These are phyloP conservation scores for Aspergillus spinulosporus DNA, from an alignment of 2,329 filamentous ascomycete genomes.

Conservation along the genomic window DNA sequence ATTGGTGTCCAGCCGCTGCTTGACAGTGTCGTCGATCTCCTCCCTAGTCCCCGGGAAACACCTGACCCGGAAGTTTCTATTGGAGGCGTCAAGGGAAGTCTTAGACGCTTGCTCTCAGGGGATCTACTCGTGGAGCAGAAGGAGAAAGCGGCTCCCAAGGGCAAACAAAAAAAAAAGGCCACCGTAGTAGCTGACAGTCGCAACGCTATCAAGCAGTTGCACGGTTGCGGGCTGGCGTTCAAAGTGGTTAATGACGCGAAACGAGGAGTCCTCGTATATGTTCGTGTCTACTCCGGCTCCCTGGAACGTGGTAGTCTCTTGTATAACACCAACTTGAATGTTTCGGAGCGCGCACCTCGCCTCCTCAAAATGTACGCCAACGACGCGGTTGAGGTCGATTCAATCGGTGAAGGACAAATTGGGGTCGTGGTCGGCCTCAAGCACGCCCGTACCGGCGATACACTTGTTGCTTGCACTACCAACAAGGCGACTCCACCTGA, in stretches of 20 bases:
- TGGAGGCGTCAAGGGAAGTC: constrained; percentile 56
- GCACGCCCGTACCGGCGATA: constrained; percentile 87
- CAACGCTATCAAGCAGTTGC: constrained; percentile 58
- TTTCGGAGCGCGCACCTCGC: constrained; percentile 76
- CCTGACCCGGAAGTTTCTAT: constrained; percentile 76
- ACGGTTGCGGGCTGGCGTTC: constrained; percentile 72
- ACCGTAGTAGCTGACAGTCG: constrained; percentile 48
- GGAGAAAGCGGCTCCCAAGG: constrained; percentile 38
- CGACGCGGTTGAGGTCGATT: constrained; percentile 79
- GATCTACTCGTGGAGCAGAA: constrained; percentile 43
- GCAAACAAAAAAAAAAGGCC: constrained; percentile 46
- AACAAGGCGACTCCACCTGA: constrained; percentile 65
- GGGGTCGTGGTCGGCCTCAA: constrained; percentile 91
- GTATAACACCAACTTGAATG: constrained; percentile 82
- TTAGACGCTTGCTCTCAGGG: constrained; percentile 52
- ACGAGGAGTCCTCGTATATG: constrained; percentile 84
- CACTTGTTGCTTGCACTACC: constrained; percentile 72
- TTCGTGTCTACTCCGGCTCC: constrained; percentile 85
- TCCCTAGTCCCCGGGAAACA: constrained; percentile 78
- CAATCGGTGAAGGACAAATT: constrained; percentile 83
- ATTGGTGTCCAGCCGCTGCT: constrained; percentile 91
- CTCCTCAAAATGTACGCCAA: constrained; percentile 88
- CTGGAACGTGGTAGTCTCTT: constrained; percentile 72
- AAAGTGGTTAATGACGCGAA: constrained; percentile 90
- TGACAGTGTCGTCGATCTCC: constrained; percentile 81